Evolutionary conservation across 208 protist species (phyloP).

Genomic region (Trypanosoma avium): DNA sequence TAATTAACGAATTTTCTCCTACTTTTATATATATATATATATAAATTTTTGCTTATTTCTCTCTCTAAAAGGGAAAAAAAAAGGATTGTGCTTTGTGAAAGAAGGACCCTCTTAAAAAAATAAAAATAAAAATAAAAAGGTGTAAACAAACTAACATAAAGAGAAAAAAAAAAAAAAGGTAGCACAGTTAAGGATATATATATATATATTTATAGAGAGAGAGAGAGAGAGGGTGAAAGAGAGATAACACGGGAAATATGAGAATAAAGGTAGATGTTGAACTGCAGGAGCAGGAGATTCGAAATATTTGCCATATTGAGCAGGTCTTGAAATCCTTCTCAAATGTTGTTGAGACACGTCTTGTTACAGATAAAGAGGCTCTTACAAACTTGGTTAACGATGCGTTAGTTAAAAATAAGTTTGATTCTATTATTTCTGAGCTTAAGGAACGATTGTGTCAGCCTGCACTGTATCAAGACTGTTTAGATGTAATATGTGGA

Average conservation of each 20-base stretch:
- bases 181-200: too few species aligned
- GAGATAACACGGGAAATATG: constrained; percentile 33
- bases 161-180: too few species aligned
- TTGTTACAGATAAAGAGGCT: constrained; percentile 64
- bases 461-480: constrained; percentile 44
- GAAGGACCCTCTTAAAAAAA: too few species aligned
- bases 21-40: too few species aligned
- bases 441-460: constrained; percentile 54
- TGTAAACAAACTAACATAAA: too few species aligned
- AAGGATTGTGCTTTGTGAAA: too few species aligned
- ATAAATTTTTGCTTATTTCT: too few species aligned
- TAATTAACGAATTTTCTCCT: too few species aligned
- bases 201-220: background rate
- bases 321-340: constrained; percentile 49
- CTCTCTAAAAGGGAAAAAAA: too few species aligned
- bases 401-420: constrained; percentile 48
- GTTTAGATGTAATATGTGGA: constrained; percentile 65
- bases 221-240: background rate
- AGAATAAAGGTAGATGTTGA: constrained; percentile 81
- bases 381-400: constrained; percentile 55
- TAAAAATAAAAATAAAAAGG: too few species aligned
- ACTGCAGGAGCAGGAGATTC: constrained; percentile 59
- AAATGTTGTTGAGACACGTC: constrained; percentile 39
- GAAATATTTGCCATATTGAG: constrained; percentile 44
- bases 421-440: constrained; percentile 57